Conservation (phyloP, 2,329 filamentous ascomycete species). For the Aspergillus glaucus region DNA sequence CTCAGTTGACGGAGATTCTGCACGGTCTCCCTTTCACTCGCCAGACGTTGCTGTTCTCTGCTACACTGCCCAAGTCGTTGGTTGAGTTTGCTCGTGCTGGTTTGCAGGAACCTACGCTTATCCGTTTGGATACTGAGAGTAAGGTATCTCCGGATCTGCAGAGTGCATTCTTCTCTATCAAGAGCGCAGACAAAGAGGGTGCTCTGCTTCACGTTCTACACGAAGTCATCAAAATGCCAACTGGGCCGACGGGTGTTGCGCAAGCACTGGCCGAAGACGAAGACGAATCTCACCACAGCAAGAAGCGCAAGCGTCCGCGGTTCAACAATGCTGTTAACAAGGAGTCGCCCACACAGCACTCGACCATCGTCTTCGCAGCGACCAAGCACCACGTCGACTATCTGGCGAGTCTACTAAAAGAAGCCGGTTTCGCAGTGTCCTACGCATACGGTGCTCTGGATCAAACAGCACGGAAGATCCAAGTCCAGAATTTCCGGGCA, state of each 20-base stretch:
- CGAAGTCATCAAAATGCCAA: conserved; percentile 87
- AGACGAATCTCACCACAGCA: conserved; percentile 38
- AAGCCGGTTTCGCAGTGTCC: conserved; percentile 80
- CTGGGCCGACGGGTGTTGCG: conserved; percentile 53
- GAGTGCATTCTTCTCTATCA: conserved; percentile 89
- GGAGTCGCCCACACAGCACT: conserved; percentile 76
- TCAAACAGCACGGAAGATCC: conserved; percentile 83
- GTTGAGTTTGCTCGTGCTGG: conserved; percentile 95
- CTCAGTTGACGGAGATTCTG: conserved; percentile 87
- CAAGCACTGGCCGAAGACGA: conserved; percentile 35
- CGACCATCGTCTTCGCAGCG: conserved; percentile 88
- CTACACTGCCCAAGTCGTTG: conserved; percentile 84
- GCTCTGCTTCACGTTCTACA: conserved; percentile 82
- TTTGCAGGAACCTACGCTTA: conserved; percentile 81
- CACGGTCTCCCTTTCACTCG: conserved; percentile 75
- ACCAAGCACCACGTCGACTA: conserved; percentile 99
- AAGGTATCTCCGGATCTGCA: conserved; percentile 96
- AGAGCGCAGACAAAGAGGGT: conserved; percentile 88
- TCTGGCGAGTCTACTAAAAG: conserved; percentile 68
- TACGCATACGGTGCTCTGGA: conserved; percentile 94
- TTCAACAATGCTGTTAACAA: conserved; percentile 47
- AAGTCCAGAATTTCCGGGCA: conserved; percentile 81
- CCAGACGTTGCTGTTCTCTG: conserved; percentile 91
- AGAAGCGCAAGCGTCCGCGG: conserved; percentile 45
- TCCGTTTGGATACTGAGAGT: conserved; percentile 86